Base-by-base conservation (phyloP, 2,329 filamentous ascomycete species). In the Akanthomyces muscarius region DNA sequence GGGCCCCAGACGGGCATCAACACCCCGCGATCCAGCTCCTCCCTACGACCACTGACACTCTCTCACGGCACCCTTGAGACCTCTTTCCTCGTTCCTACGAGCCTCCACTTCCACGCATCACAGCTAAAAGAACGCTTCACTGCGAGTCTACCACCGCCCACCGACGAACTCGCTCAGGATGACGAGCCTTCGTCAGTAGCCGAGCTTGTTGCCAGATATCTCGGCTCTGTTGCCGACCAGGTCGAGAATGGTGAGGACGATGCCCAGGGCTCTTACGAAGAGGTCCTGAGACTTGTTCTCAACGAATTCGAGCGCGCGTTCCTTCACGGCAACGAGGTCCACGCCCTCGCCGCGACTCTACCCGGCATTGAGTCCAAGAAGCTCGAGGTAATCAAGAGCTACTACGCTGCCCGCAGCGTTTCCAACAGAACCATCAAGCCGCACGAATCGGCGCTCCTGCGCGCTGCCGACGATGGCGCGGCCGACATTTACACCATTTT, bases 251-350 rank as follows among this genome's bases (percentile, higher is more conserved):
- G 92, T 63, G 95, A 98, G 73, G 94, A 97, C 72, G 90, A 93
- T 73, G 83, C 87, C 54, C 90, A 92, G 68, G 92, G 92, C 66
- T 94, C 91, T 52, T 97, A 95, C 75, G 87, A 93, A 73, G 92
- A 97, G 74, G 91, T 98, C 63, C 83, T 99, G 68, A 96, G 96
- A 80, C 85, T 97, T 66, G 85, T 96, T 62, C 81, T 98, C 61
- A 96, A 95, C 77, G 95, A 99, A 78, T 99, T 99, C 70, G 95
- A 99, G 84, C 88, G 95, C 53, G 91, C 89, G 61, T 98, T 96
- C 78, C 88, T 99, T 72, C 87, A 90, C 62, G 95, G 95, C 67
- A 99, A 99, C 72, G 96, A 99, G 75, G 92, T 96, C 55, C 96
- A 99, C 78, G 92, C 93, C 30, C 79, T 99, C 65, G 92, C 89